These are phyloP conservation scores for Neurospora hispaniola DNA, from an alignment of 495 filamentous ascomycete genomes.

Conservation along the genomic window DNA sequence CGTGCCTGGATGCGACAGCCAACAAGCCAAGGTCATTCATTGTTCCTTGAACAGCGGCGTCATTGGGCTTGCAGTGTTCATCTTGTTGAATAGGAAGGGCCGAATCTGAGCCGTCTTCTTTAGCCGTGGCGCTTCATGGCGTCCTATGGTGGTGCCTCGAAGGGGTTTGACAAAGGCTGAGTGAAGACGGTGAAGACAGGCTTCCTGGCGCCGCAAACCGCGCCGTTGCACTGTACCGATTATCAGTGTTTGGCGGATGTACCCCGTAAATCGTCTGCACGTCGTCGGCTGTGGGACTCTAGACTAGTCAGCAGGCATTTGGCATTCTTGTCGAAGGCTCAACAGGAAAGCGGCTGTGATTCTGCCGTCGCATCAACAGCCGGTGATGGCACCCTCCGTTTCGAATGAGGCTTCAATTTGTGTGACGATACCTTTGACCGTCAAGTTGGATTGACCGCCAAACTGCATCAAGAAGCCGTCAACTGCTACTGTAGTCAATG, in stretches of 20 bases:
- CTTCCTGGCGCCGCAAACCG: background rate
- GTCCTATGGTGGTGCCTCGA: background rate
- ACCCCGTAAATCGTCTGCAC: background rate
- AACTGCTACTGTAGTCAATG: background rate
- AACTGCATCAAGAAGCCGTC: background rate
- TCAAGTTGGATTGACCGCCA: constrained; percentile 2
- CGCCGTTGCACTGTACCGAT: background rate
- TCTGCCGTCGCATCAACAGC: background rate
- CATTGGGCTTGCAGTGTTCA: constrained; percentile 4
- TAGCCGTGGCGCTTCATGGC: constrained; percentile 10
- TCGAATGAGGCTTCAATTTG: background rate
- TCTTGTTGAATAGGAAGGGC: constrained; percentile 11
- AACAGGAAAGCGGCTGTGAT: background rate
- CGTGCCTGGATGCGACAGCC: constrained; percentile 1
- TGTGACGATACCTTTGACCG: constrained; percentile 4
- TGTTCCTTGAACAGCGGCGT: background rate
- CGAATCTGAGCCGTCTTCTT: constrained; percentile 15
- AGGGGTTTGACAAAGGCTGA: background rate
- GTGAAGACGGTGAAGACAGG: background rate
- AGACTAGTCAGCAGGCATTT: background rate
- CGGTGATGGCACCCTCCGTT: background rate
- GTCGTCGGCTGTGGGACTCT: background rate
- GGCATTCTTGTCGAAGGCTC: background rate
- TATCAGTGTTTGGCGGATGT: background rate
- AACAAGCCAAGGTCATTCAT: background rate